phyloP scores from a whole-genome alignment of 2,329 filamentous ascomycete genomes.

The Cordyceps cicadae region DNA sequence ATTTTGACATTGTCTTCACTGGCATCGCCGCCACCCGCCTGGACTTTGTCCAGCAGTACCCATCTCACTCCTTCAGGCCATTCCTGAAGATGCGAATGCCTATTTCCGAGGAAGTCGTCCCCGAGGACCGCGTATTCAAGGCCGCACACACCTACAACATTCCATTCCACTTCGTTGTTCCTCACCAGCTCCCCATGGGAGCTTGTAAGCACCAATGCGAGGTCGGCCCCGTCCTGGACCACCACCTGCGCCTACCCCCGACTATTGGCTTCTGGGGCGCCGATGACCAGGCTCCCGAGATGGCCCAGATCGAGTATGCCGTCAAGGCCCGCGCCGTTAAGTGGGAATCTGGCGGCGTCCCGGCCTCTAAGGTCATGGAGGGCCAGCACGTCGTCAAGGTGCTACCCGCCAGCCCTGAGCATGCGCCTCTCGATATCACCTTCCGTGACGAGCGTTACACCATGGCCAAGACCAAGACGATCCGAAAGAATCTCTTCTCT shows the following conservation, averaged over 20 bases:
- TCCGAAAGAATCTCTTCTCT: slow-evolving; percentile 46
- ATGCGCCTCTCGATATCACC: slow-evolving; percentile 43
- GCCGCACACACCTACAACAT: slow-evolving; percentile 40
- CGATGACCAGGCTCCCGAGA: slow-evolving; percentile 47
- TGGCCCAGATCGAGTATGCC: slow-evolving; percentile 45
- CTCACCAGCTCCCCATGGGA: slow-evolving; percentile 47
- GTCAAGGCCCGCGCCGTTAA: slow-evolving; percentile 39
- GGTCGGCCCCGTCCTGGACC: slow-evolving; percentile 37
- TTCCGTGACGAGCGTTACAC: slow-evolving; percentile 40
- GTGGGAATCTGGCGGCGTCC: slow-evolving; percentile 12
- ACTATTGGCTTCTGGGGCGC: slow-evolving; percentile 44
- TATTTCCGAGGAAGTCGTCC: slow-evolving; percentile 37
- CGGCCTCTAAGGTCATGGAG: slow-evolving; percentile 30
- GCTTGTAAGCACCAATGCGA: slow-evolving; percentile 45
- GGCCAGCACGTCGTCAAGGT: slow-evolving; percentile 39
- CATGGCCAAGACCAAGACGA: slow-evolving; percentile 41
- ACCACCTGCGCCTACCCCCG: slow-evolving; percentile 46
- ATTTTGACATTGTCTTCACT: slow-evolving; percentile 44
- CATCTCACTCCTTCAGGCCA: slow-evolving; percentile 40
- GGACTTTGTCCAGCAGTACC: slow-evolving; percentile 41
- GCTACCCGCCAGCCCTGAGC: slow-evolving; percentile 41
- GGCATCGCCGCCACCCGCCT: slow-evolving; percentile 42
- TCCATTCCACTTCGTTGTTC: slow-evolving; percentile 53
- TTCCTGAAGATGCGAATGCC: slow-evolving; percentile 52
- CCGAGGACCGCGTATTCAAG: slow-evolving; percentile 38